Percentiles rank a stretch among this genome's conserved stretches.
These are phyloP conservation scores for Pyrenophora tritici-repentis DNA, from an alignment of 2,329 filamentous ascomycete genomes.

Conservation along the genomic window DNA sequence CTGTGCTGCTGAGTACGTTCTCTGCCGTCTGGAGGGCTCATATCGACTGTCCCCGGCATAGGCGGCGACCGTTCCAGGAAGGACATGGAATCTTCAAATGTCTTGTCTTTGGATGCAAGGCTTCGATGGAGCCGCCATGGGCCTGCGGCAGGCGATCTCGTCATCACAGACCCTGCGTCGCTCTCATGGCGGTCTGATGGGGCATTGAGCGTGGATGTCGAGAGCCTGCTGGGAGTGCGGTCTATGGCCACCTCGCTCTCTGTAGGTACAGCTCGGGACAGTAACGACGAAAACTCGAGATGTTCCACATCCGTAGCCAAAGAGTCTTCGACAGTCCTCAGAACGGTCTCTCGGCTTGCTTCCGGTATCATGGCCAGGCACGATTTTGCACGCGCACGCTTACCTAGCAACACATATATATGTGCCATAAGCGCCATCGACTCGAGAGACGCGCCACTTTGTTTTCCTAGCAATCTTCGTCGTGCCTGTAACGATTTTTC, in stretches of 20 bases:
- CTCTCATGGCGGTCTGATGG: not conserved
- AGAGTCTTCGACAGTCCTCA: slow-evolving; percentile 23
- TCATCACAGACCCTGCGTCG: not conserved
- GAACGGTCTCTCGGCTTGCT: slow-evolving; percentile 12
- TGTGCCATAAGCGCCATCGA: slow-evolving; percentile 38
- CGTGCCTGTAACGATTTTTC: slow-evolving; percentile 35
- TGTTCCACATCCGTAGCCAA: slow-evolving; percentile 21
- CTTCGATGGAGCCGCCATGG: slow-evolving; percentile 1
- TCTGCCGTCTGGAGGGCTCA: not conserved
- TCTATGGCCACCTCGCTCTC: not conserved
- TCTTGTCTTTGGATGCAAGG: not conserved
- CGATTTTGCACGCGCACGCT: slow-evolving; percentile 28
- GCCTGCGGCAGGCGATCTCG: not conserved
- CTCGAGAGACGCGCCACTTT: slow-evolving; percentile 28
- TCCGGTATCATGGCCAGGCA: slow-evolving; percentile 30
- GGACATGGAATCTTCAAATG: not conserved
- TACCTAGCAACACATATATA: slow-evolving; percentile 28
- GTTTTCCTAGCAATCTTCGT: slow-evolving; percentile 32
- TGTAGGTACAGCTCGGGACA: slow-evolving; percentile 5
- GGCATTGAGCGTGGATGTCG: not conserved
- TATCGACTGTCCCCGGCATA: not conserved
- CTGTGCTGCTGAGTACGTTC: not conserved
- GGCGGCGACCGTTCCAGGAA: not conserved
- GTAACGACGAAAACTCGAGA: slow-evolving; percentile 26
- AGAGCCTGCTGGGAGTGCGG: slow-evolving; percentile 7